A percentile compares a stretch with the other conserved stretches of the same genome.
These are phyloP conservation scores for Monsonia emarginata DNA, from an alignment of 441 rosid species.

Conservation along the genomic window DNA sequence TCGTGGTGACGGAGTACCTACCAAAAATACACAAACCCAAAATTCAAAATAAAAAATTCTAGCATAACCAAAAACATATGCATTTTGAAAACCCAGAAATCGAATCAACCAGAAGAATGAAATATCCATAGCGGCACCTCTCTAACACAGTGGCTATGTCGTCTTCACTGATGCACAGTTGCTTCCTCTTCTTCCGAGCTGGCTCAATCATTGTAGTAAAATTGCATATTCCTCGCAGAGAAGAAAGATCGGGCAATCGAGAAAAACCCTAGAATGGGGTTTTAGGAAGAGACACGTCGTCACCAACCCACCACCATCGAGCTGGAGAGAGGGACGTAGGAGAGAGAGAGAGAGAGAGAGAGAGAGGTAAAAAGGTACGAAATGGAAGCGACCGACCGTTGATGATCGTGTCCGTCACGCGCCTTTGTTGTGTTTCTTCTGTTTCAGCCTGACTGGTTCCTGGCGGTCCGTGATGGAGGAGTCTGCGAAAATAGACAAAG, in stretches of 20 bases:
- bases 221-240: neutral
- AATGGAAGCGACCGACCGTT: no score
- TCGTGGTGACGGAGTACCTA: slow-evolving; percentile 5
- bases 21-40: neutral
- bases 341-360: no score
- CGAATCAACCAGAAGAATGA: neutral
- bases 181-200: neutral
- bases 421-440: no score
- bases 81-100: neutral
- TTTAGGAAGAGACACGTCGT: neutral
- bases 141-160: neutral
- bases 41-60: neutral
- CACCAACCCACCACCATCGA: neutral
- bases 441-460: no score
- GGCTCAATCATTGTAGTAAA: neutral
- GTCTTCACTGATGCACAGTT: neutral
- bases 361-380: no score
- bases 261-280: neutral
- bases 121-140: neutral
- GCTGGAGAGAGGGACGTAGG: no score
- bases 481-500: no score
- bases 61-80: neutral
- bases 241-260: neutral
- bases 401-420: no score
- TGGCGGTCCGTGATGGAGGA: no score